Base-by-base conservation (phyloP, 116 monocot genomes). In the Iris pallida region DNA sequence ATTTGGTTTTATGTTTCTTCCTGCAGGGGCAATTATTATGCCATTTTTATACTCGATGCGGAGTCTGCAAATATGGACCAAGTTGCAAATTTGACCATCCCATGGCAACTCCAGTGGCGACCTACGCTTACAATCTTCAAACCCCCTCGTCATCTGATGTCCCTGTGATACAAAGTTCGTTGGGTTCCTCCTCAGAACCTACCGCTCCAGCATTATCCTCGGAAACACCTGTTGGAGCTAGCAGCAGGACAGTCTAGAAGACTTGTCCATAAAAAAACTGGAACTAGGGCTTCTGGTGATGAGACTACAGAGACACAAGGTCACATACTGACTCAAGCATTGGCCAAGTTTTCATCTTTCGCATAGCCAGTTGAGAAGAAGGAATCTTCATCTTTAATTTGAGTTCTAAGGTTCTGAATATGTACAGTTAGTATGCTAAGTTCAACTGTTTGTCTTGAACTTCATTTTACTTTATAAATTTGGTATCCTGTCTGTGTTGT, bases 21-120 rank as follows among this genome's bases (percentile, higher is more conserved):
- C 12, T 54, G 47, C 73, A 84, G 84, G 80, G 84, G 3, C 77
- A 84, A 48, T 68, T 71, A 4, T 8, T 66, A 19, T 84, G 84
- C 65, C 66, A 63, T 19, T 84, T 80, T 56, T 84, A 80, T 60
- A 66, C 73, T 49, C 84, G 80, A 16, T 77, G 80, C 41, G 84
- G 84, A 8, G 71, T 77, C 45, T 84, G 84, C 70, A 77, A 77
- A 61, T 84, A 77, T 65, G 84, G 84, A 4, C 73, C 76, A 13
- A 84, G 71, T 53, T 84, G 84, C 62, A 84, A 84, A 80, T 84
- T 84, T 57, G 80, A 84, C 40, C 84, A 84, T 71, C 74, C 74
- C 11, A 59, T 66, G 43, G 66, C 52, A 10, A n/a, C 52, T 53
- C 80, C 84, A 2, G 80, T 80, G 80, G 70, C 57, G 5, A 51